Evolutionary conservation across 495 filamentous ascomycete genomes (phyloP).

Genomic region (Alectoria sarmentosa): DNA sequence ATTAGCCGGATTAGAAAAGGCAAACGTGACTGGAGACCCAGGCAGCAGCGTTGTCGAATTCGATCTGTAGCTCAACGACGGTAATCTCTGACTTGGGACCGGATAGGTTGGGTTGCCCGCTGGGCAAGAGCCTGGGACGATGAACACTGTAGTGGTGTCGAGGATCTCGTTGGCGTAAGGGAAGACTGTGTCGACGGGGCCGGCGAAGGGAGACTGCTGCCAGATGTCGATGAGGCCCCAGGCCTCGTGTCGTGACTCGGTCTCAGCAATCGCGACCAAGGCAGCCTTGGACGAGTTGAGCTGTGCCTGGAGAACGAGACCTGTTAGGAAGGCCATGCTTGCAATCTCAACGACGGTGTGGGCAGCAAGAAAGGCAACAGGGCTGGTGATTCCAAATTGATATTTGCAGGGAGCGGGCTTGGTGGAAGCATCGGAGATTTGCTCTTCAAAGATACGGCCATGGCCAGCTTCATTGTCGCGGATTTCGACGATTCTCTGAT

Average conservation of each 20-base stretch:
- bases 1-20: constrained; percentile 34
- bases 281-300: constrained; percentile 34
- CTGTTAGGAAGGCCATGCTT: constrained; percentile 48
- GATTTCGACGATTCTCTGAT: constrained; percentile 45
- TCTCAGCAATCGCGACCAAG: constrained; percentile 42
- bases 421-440: constrained; percentile 44
- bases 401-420: constrained; percentile 49
- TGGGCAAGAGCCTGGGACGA: constrained; percentile 44
- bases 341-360: constrained; percentile 45
- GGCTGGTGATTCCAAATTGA: constrained; percentile 33
- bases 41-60: constrained; percentile 36
- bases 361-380: constrained; percentile 37
- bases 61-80: constrained; percentile 33
- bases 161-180: constrained; percentile 50
- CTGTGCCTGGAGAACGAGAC: constrained; percentile 40
- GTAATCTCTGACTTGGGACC: constrained; percentile 38
- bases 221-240: constrained; percentile 49
- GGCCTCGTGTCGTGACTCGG: constrained; percentile 43
- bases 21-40: constrained; percentile 37
- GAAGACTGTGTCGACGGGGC: constrained; percentile 44
- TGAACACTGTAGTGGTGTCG: constrained; percentile 42
- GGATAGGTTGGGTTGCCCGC: constrained; percentile 43
- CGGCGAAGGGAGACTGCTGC: constrained; percentile 42
- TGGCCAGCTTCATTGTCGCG: constrained; percentile 53
- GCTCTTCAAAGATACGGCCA: constrained; percentile 47